phyloP scores from a whole-genome alignment of 208 protist species.

The Acanthamoeba castellanii region DNA sequence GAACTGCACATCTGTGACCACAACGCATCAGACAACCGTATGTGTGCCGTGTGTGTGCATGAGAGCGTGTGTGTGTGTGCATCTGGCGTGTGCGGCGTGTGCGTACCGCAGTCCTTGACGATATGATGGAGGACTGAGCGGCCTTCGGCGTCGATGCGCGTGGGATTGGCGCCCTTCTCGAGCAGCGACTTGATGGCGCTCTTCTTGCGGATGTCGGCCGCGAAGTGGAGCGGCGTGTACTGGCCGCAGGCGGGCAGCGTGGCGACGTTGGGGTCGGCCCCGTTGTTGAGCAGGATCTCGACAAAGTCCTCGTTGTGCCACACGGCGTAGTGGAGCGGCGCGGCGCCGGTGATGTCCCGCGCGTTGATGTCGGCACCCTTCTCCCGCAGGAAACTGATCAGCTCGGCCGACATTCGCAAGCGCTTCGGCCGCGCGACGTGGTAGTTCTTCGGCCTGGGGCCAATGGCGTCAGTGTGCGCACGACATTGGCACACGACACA shows the following conservation, averaged over 20 bases:
- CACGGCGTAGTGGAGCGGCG: constrained; percentile 45
- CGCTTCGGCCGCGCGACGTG: background rate
- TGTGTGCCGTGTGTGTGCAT: too few relatives aligned
- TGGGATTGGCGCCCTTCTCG: constrained; percentile 42
- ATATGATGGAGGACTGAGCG: background rate
- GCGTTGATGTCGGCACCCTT: constrained; percentile 44
- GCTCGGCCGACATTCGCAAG: background rate
- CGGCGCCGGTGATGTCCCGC: background rate
- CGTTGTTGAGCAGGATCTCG: constrained; percentile 30
- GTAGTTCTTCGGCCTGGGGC: background rate
- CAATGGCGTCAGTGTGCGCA: background rate
- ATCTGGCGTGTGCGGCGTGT: background rate
- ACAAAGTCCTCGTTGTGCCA: constrained; percentile 33
- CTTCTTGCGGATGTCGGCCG: constrained; percentile 18
- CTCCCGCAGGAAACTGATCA: constrained; percentile 14
- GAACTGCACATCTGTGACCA: background rate
- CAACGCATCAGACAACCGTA: background rate
- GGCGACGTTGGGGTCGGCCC: constrained; percentile 17
- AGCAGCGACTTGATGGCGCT: constrained; percentile 6
- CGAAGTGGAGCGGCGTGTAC: constrained; percentile 49
- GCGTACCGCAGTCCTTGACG: constrained; percentile 15
- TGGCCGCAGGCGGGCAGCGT: background rate
- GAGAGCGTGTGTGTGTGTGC: too few relatives aligned
- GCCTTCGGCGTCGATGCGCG: background rate
- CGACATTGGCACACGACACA: background rate